Percentiles rank a stretch among this genome's conserved stretches.
phyloP scores from a whole-genome alignment of 176 grass and related monocot genomes.

The Thalia dealbata region DNA sequence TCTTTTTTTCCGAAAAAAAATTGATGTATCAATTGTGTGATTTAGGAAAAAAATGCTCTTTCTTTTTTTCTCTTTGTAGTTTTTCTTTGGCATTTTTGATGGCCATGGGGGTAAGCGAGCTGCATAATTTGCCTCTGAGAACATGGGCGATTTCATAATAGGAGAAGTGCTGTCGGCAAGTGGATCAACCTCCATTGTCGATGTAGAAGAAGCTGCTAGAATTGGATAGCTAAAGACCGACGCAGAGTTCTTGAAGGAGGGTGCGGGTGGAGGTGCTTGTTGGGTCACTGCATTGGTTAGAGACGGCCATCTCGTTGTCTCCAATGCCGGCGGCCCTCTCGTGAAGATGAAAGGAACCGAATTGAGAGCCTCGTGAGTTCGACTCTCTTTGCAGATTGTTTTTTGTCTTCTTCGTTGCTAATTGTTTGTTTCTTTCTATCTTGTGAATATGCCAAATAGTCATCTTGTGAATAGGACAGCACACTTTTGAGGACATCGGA shows the following conservation, averaged over 20 bases:
- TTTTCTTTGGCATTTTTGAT: slow-evolving; percentile 90
- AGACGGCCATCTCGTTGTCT: slow-evolving; percentile 58
- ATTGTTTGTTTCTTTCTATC: neutral
- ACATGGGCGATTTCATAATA: slow-evolving; percentile 56
- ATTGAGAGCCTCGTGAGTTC: slow-evolving; percentile 72
- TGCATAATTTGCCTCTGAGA: slow-evolving; percentile 69
- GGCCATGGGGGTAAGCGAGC: slow-evolving; percentile 79
- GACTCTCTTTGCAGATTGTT: neutral
- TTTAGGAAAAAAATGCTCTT: neutral
- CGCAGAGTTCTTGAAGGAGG: slow-evolving; percentile 58
- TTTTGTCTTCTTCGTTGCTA: neutral
- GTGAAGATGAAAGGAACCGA: slow-evolving; percentile 70
- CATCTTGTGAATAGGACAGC: no score
- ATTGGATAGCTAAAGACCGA: slow-evolving; percentile 62
- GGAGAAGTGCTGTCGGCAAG: slow-evolving; percentile 34
- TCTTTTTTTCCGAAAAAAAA: neutral
- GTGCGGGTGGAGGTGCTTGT: slow-evolving; percentile 56
- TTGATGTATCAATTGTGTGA: neutral
- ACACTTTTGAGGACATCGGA: no score
- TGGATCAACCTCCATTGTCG: neutral
- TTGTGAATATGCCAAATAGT: no score
- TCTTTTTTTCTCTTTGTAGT: slow-evolving; percentile 24
- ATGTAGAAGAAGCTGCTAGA: slow-evolving; percentile 41
- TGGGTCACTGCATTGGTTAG: slow-evolving; percentile 72
- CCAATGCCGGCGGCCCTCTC: slow-evolving; percentile 51